Base-by-base conservation (phyloP, 306 rosid genomes). In the Datisca glomerata region DNA sequence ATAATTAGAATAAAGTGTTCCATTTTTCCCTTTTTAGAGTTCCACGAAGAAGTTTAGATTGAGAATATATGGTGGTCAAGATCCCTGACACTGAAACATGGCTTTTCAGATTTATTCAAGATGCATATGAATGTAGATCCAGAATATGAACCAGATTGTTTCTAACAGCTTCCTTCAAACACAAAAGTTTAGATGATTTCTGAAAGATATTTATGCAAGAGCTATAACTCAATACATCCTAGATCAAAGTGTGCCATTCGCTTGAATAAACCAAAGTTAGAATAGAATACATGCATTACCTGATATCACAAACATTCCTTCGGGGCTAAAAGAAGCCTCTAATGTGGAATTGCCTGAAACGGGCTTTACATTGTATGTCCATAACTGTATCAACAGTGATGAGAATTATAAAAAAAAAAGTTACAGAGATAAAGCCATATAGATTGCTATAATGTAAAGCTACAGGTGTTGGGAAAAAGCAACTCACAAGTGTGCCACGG, bases 241-340 rank as follows among this genome's bases (percentile, higher is more conserved):
- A n/a, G n/a, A n/a, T n/a, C n/a, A n/a, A n/a, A n/a, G n/a, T n/a
- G n/a, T n/a, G n/a, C n/a, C n/a, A n/a, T n/a, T n/a, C n/a, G n/a
- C 6, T 46, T 7, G 28, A 49, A 28, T 20, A 18, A 16, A 36
- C n/a, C n/a, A 23, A 39, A 36, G 27, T 35, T 6, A 16, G 28
- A 56, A 52, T 16, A 43, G 7, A 46, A 41, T 13, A 55, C 34
- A 15, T 38, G 53, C 45, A 36, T 36, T 70, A 77, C 95, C 85
- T 53, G 95, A 89, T 55, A 83, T 66, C 21, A 84, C 93, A 72
- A 83, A 89, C 93, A 70, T 89, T 54, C 97, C 95, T 53, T 89
- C 95, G 0, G 95, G 95, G 56, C 93, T 89, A 74, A 83, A 89
- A 61, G 97, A 83, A 49, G 95, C 95, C 75, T 89, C 97, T 61